These are phyloP conservation scores for Labyrinthula sp. DNA, from an alignment of 352 stramenopile genomes.

Conservation along the genomic window DNA sequence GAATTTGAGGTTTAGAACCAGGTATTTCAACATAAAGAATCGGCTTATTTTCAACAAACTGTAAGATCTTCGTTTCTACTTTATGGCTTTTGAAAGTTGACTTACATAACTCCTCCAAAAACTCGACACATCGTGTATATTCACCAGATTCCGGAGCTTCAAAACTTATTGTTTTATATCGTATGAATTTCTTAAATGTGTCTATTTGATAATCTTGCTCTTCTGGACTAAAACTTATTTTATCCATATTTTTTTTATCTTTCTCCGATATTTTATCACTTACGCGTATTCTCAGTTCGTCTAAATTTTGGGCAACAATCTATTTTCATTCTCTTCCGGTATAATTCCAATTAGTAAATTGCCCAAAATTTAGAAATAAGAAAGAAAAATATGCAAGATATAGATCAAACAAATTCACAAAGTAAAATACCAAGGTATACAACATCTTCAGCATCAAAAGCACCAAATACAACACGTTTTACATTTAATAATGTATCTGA, in stretches of 20 bases:
- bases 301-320: no score
- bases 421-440: no score
- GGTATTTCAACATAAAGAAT: conserved; percentile 70
- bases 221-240: conserved; percentile 1
- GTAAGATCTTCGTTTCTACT: conserved; percentile 33
- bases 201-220: conserved; percentile 22
- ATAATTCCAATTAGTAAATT: no score
- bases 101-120: conserved; percentile 42
- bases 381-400: no score
- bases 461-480: no score
- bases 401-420: no score
- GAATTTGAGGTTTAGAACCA: conserved; percentile 53
- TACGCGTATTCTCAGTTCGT: background rate
- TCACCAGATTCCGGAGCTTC: conserved; percentile 41
- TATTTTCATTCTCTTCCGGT: no score
- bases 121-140: conserved; percentile 45
- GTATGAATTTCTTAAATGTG: conserved; percentile 49
- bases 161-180: conserved; percentile 49
- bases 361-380: no score
- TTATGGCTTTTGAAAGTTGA: conserved; percentile 36
- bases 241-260: background rate
- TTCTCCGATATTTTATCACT: background rate
- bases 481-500: no score
- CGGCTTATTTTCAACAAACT: conserved; percentile 46
- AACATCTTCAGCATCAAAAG: no score